Conservation (phyloP, 2,329 filamentous ascomycete species). For the Coniochaeta sp. region DNA sequence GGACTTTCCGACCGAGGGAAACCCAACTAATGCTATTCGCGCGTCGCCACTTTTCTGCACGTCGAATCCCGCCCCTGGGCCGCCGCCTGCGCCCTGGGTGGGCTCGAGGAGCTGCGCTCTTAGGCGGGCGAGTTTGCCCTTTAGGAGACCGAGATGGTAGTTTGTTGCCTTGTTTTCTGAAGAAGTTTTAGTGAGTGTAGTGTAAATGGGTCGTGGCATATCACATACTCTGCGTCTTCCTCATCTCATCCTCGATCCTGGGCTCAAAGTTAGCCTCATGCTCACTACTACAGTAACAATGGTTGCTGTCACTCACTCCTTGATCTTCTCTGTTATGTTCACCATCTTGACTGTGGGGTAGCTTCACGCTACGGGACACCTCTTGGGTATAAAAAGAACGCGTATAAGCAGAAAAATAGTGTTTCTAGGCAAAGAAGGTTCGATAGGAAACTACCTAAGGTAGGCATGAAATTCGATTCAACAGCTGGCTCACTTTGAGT, state of each 20-base stretch:
- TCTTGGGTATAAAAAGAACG: neutral
- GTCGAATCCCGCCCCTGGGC: constrained; percentile 72
- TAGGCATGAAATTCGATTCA: neutral
- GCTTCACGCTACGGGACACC: constrained; percentile 15
- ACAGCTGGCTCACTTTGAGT: neutral
- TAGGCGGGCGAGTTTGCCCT: constrained; percentile 94
- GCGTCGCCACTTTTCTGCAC: constrained; percentile 96
- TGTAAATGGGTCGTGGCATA: neutral
- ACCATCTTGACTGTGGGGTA: constrained; percentile 60
- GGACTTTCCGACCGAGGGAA: constrained; percentile 96
- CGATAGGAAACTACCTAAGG: neutral
- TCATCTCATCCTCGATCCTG: constrained; percentile 99
- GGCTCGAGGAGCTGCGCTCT: constrained; percentile 93
- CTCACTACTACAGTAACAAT: neutral
- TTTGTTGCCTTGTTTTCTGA: constrained; percentile 99
- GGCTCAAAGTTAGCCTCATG: constrained; percentile 13
- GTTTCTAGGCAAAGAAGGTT: neutral
- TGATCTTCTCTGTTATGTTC: constrained; percentile 99
- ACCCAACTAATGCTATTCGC: constrained; percentile 94
- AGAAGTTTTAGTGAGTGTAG: constrained; percentile 11
- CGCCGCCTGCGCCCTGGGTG: constrained; percentile 69
- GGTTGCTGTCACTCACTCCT: constrained; percentile 61
- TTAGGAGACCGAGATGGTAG: constrained; percentile 94
- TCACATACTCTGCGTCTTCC: constrained; percentile 88
- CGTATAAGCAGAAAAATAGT: neutral